Evolutionary conservation across 257 asterid species (phyloP).

Genomic region (Linaria vulgaris): DNA sequence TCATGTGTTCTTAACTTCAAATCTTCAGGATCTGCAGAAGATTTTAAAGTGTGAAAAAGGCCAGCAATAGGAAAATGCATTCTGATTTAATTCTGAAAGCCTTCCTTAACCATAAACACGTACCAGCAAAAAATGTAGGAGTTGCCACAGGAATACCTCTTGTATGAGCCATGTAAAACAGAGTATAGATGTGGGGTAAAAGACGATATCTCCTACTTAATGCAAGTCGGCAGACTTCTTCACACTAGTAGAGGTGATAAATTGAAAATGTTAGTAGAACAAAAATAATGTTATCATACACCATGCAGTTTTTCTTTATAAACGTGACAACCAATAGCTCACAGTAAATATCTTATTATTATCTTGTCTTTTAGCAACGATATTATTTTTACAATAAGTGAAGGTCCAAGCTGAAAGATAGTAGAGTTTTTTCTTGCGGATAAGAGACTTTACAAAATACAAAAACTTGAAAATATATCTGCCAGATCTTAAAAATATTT

Average conservation of each 20-base stretch:
- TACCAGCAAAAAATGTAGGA: slow-evolving; percentile 86
- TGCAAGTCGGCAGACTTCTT: slow-evolving; percentile 95
- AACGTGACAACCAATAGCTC: no score
- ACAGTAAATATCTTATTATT: no score
- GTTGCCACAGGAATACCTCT: slow-evolving; percentile 81
- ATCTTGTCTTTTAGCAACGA: no score
- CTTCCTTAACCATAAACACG: slow-evolving; percentile 14
- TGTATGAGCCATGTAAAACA: slow-evolving; percentile 84
- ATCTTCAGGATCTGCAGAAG: slow-evolving; percentile 72
- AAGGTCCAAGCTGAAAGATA: no score
- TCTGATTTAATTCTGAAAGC: slow-evolving; percentile 8
- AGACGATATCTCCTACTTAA: slow-evolving; percentile 84
- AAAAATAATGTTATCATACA: slow-evolving; percentile 11
- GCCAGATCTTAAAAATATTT: neutral
- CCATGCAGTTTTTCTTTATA: no score
- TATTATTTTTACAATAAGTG: no score
- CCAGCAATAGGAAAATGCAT: slow-evolving; percentile 10
- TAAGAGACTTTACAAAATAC: neutral
- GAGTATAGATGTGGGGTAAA: slow-evolving; percentile 83
- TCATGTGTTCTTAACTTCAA: slow-evolving; percentile 74
- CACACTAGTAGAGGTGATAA: slow-evolving; percentile 53
- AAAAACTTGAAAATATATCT: neutral
- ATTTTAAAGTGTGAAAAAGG: slow-evolving; percentile 12
- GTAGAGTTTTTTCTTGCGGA: neutral
- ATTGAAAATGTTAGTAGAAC: slow-evolving; percentile 24